Percentiles rank a stretch among this genome's conserved stretches.
Conservation (phyloP, 352 stramenopile genomes). For the Phytophthora cajani region DNA sequence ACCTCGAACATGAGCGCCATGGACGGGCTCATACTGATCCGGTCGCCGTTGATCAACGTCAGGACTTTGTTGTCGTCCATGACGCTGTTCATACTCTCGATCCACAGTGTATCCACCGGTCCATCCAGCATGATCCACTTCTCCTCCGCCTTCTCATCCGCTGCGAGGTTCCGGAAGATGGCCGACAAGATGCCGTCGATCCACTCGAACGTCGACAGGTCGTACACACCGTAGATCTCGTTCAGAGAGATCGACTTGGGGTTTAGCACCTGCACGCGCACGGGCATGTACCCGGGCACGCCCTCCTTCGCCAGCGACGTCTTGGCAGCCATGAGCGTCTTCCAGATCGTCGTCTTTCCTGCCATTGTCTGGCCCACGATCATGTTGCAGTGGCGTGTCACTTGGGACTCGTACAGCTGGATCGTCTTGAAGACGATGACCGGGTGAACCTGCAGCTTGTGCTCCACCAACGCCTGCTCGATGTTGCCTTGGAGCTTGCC, state of each 20-base stretch:
- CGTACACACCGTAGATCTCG: slow-evolving; percentile 92
- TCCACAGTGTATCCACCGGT: slow-evolving; percentile 89
- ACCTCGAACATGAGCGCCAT: slow-evolving; percentile 96
- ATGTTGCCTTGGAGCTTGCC: slow-evolving; percentile 91
- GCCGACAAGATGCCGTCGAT: slow-evolving; percentile 86
- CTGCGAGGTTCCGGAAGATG: slow-evolving; percentile 81
- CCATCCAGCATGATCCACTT: slow-evolving; percentile 92
- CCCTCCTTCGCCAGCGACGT: slow-evolving; percentile 79
- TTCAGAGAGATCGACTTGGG: slow-evolving; percentile 91
- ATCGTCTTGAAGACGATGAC: slow-evolving; percentile 96
- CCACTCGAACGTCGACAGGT: slow-evolving; percentile 88
- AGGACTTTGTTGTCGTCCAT: slow-evolving; percentile 92
- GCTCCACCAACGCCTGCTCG: slow-evolving; percentile 82
- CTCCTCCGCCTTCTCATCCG: slow-evolving; percentile 79
- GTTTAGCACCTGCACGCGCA: slow-evolving; percentile 88
- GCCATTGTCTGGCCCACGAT: slow-evolving; percentile 93
- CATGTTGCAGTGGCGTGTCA: slow-evolving; percentile 95
- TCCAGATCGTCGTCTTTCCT: slow-evolving; percentile 91
- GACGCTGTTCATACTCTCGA: slow-evolving; percentile 91
- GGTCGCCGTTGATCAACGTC: slow-evolving; percentile 87
- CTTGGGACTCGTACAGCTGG: slow-evolving; percentile 95
- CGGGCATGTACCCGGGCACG: slow-evolving; percentile 79
- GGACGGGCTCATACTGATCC: slow-evolving; percentile 84
- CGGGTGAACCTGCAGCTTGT: slow-evolving; percentile 89
- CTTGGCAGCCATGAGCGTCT: slow-evolving; percentile 76